phyloP scores from a whole-genome alignment of 2,329 filamentous ascomycete genomes.

The Aureobasidium sp. region DNA sequence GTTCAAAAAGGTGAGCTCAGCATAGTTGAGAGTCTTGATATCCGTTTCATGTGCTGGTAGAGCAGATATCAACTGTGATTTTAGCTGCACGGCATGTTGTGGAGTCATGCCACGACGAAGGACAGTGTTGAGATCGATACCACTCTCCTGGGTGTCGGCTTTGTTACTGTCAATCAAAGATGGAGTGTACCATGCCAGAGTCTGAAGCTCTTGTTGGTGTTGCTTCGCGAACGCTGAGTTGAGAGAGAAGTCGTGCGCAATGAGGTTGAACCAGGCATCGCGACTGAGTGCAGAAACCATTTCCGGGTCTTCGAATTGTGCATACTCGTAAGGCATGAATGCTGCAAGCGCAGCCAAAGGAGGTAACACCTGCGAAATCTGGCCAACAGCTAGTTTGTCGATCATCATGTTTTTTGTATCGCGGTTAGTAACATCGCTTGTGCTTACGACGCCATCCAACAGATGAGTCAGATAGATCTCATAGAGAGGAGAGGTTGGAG shows the following conservation, averaged over 20 bases:
- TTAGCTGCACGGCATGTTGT: conserved; percentile 72
- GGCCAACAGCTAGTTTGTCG: conserved; percentile 61
- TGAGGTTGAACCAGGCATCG: conserved; percentile 97
- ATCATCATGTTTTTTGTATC: conserved; percentile 70
- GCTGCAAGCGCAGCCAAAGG: conserved; percentile 84
- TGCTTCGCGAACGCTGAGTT: conserved; percentile 66
- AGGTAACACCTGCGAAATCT: conserved; percentile 80
- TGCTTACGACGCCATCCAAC: conserved; percentile 79
- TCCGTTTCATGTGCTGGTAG: conserved; percentile 71
- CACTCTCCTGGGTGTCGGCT: conserved; percentile 85
- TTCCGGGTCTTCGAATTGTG: conserved; percentile 43
- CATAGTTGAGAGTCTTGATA: conserved; percentile 76
- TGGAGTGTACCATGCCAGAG: conserved; percentile 80
- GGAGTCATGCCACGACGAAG: conserved; percentile 77
- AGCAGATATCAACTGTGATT: conserved; percentile 65
- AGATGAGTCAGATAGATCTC: conserved; percentile 78
- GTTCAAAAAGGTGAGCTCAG: conserved; percentile 86
- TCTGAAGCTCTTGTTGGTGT: conserved; percentile 68
- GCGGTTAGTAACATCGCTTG: conserved; percentile 74
- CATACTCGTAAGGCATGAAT: conserved; percentile 41
- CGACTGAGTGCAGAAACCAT: conserved; percentile 54
- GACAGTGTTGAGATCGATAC: conserved; percentile 93
- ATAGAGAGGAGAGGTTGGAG: conserved; percentile 65
- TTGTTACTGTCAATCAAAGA: conserved; percentile 83
- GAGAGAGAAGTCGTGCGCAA: conserved; percentile 81